Base-by-base conservation (phyloP, 164 flowering plant species). In the Euptelea pleiosperma region DNA sequence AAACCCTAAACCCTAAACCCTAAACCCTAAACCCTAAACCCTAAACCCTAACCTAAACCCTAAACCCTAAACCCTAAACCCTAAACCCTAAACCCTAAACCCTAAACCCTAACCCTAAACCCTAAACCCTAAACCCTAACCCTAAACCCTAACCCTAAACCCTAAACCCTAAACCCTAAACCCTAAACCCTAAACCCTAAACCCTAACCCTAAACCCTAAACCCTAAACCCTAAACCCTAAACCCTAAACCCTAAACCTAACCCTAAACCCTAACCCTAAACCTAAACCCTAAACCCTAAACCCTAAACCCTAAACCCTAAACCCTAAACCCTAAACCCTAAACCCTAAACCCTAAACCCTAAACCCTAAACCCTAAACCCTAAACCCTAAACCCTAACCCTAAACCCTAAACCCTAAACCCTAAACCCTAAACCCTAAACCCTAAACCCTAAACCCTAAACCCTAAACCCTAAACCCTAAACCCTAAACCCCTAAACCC, bases 71-170 rank as follows among this genome's bases (percentile, higher is more conserved):
- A 53, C 41, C 52, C 34, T 30, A 52, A 43, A 53, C 50, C 43
- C 34, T 30, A 31, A 24, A 61, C 29, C 51, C 51, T 41, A 28
- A 52, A 61, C 6, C 58, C 58, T 21, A 39, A 41, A 61, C 50
- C 41, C 30, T 11, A 35, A 51, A 37, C 64, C 64, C 64, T 41
- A 51, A 61, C 37, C 57, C 58, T 39, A 48, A 51, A 40, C 35
- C 64, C 64, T 19, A 37, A 51, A 37, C 57, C 50, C 35, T 8
- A 53, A 53, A 55, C 39, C 42, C 22, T 21, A 53, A 54, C 41
- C 58, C 52, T 43, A 62, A 42, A 60, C 56, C 58, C 66, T 31
- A 44, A 54, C 42, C 50, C 66, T 29, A 51, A 51, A 51, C 37
- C 37, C 37, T 51, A 51, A 51, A 51, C 55, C 55, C 55, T 51